Conservation (phyloP, 2,329 filamentous ascomycete species). For the Elsinoe arachidis region DNA sequence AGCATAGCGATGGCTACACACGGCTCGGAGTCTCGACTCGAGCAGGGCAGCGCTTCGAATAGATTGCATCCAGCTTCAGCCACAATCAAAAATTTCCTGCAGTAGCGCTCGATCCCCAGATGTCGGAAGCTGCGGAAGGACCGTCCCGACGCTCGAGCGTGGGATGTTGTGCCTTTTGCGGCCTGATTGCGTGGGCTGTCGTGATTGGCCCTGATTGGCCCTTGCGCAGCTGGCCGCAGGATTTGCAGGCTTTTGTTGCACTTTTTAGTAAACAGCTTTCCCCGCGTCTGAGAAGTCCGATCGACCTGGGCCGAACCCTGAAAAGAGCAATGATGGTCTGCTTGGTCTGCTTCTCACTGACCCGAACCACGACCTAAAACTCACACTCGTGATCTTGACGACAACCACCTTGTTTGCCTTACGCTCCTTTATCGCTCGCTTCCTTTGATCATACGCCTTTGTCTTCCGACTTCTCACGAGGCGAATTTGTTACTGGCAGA, state of each 20-base stretch:
- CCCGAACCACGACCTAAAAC: background rate
- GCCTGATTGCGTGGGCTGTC: constrained; percentile 4
- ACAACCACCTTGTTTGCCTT: background rate
- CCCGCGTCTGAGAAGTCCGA: constrained; percentile 5
- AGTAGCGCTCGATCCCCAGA: constrained; percentile 6
- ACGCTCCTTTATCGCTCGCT: background rate
- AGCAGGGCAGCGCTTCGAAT: constrained; percentile 1
- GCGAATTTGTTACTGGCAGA: background rate
- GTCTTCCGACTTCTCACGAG: background rate
- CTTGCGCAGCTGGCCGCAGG: no score
- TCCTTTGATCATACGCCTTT: background rate
- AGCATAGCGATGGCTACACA: background rate
- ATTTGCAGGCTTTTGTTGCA: no score
- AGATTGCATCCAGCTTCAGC: background rate
- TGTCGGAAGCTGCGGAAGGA: constrained; percentile 9
- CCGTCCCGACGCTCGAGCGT: background rate
- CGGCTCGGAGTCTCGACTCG: background rate
- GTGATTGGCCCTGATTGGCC: background rate
- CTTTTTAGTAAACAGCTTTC: background rate
- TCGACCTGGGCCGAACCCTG: constrained; percentile 9
- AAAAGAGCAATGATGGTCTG: constrained; percentile 8
- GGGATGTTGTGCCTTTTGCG: background rate
- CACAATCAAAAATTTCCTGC: constrained; percentile 6
- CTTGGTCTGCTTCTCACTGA: no score
- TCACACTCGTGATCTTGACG: background rate